Evolutionary conservation across 1,284 basidiomycete genomes (phyloP).

Genomic region (Heterobasidion parviporum): DNA sequence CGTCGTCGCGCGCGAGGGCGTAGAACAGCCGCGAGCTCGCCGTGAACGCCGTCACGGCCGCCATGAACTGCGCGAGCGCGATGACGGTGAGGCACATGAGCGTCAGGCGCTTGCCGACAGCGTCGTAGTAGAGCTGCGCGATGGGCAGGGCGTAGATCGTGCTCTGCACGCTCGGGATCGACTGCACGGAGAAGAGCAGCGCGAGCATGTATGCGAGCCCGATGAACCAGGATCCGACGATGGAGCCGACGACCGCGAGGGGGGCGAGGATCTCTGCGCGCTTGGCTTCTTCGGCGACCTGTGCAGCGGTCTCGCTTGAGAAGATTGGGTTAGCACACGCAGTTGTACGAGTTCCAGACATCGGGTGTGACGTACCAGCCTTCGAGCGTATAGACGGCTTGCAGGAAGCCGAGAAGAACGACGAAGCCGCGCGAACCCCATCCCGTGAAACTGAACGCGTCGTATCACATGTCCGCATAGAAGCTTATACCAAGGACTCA

Average conservation of each 20-base stretch:
- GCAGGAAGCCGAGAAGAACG: constrained; percentile 51
- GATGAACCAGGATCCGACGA: constrained; percentile 54
- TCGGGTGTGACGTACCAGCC: constrained; percentile 22
- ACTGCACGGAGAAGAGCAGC: constrained; percentile 50
- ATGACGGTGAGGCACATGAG: constrained; percentile 46
- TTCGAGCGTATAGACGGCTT: constrained; percentile 57
- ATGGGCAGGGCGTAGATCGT: constrained; percentile 50
- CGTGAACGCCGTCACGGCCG: constrained; percentile 52
- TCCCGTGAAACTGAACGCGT: constrained; percentile 39
- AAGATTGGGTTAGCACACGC: neutral
- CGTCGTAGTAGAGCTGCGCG: constrained; percentile 50
- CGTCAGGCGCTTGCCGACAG: constrained; percentile 38
- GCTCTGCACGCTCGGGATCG: constrained; percentile 37
- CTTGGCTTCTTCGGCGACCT: constrained; percentile 52
- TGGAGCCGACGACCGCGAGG: constrained; percentile 45
- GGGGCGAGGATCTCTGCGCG: constrained; percentile 50
- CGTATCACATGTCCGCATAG: too few relatives aligned
- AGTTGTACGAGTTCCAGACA: neutral
- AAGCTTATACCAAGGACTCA: constrained; percentile 11
- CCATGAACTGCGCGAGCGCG: constrained; percentile 45
- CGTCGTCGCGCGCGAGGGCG: constrained; percentile 47
- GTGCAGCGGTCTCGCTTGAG: constrained; percentile 46
- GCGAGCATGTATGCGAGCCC: constrained; percentile 53
- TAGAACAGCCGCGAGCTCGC: constrained; percentile 51
- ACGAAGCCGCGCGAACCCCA: constrained; percentile 48